These are phyloP conservation scores for Ballota nigra DNA, from an alignment of 257 asterid genomes.

Conservation along the genomic window DNA sequence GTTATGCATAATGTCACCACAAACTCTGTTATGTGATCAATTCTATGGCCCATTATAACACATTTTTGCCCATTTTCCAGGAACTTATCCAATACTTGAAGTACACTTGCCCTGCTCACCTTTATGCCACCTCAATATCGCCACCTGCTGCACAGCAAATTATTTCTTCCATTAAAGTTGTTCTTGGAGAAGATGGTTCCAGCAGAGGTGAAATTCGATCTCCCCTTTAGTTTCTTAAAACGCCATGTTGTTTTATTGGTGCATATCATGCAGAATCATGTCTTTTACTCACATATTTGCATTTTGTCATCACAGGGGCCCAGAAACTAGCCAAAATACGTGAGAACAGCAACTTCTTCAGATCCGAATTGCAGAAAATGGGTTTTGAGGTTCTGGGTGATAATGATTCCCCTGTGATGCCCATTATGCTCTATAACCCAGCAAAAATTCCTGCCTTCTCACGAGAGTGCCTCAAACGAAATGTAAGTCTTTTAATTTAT, in stretches of 20 bases:
- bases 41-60: conserved; percentile 18
- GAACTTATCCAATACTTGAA: conserved; percentile 84
- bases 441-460: conserved; percentile 98
- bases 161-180: conserved; percentile 79
- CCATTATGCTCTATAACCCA: conserved; percentile 95
- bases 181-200: conserved; percentile 98
- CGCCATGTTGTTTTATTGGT: background rate
- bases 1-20: background rate
- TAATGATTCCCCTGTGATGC: conserved; percentile 98
- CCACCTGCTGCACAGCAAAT: conserved; percentile 98
- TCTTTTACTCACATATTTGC: conserved; percentile 10
- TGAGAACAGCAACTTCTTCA: conserved; percentile 89
- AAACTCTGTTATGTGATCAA: conserved; percentile 8
- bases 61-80: conserved; percentile 36
- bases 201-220: conserved; percentile 64
- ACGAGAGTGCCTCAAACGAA: conserved; percentile 86
- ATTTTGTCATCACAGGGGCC: conserved; percentile 59
- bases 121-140: conserved; percentile 91
- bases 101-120: conserved; percentile 91
- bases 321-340: conserved; percentile 86
- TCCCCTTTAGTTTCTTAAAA: conserved; percentile 19
- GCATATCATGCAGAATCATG: background rate
- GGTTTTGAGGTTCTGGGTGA: conserved; percentile 99
- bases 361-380: conserved; percentile 92
- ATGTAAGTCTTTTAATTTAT: conserved; percentile 41